A percentile compares a stretch with the other conserved stretches of the same genome.
phyloP scores from a whole-genome alignment of 495 filamentous ascomycete species.

The Aspergillus diversus region DNA sequence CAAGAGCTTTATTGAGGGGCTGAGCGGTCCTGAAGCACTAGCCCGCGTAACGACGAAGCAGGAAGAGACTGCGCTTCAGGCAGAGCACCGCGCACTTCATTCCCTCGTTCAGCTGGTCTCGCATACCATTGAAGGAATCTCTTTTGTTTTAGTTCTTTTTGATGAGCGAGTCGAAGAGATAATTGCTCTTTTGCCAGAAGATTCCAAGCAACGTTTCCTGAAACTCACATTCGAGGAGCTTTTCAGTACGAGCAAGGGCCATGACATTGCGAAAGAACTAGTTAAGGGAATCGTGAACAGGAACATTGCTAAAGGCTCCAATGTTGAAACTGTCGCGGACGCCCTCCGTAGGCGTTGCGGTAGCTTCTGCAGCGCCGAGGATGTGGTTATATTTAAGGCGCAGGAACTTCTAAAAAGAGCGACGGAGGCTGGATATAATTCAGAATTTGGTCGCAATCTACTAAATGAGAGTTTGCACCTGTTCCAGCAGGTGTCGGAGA shows the following conservation, averaged over 20 bases:
- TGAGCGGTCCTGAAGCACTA: slow-evolving; percentile 82
- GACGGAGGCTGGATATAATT: slow-evolving; percentile 72
- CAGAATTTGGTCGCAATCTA: slow-evolving; percentile 75
- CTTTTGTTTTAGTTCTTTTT: slow-evolving; percentile 90
- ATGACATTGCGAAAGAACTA: slow-evolving; percentile 91
- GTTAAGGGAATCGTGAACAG: slow-evolving; percentile 98
- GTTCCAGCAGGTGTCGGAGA: slow-evolving; percentile 84
- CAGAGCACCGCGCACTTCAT: slow-evolving; percentile 89
- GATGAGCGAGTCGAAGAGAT: slow-evolving; percentile 92
- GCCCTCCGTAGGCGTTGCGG: slow-evolving; percentile 88
- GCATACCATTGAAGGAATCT: slow-evolving; percentile 92
- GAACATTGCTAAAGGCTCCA: slow-evolving; percentile 92
- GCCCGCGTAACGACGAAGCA: slow-evolving; percentile 72
- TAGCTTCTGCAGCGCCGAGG: slow-evolving; percentile 94
- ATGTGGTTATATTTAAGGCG: slow-evolving; percentile 97
- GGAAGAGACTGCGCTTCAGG: slow-evolving; percentile 87
- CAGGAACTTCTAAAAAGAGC: slow-evolving; percentile 91
- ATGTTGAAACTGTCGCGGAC: slow-evolving; percentile 96
- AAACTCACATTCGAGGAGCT: slow-evolving; percentile 83
- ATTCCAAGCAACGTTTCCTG: slow-evolving; percentile 66
- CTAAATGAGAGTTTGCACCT: slow-evolving; percentile 86
- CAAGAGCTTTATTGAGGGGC: slow-evolving; percentile 86
- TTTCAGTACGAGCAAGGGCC: slow-evolving; percentile 76
- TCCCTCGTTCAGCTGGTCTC: slow-evolving; percentile 79
- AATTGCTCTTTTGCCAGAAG: slow-evolving; percentile 72